Evolutionary conservation across 1,284 basidiomycete genomes (phyloP).

Genomic region (Cryptococcus sp.): DNA sequence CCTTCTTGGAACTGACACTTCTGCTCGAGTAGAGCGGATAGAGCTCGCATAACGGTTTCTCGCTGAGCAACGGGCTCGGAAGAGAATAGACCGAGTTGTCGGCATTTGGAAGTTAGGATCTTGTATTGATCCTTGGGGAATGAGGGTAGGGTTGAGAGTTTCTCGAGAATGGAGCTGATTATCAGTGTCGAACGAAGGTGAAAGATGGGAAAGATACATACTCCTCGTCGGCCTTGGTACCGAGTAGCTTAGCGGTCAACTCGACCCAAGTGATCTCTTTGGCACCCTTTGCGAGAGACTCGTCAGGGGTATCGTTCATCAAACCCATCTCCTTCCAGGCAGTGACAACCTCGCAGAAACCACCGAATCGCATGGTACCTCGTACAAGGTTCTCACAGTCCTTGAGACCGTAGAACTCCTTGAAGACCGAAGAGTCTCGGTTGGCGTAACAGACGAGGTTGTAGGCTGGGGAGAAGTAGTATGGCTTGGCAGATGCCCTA

Average conservation of each 20-base stretch:
- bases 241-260: conserved; percentile 73
- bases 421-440: conserved; percentile 88
- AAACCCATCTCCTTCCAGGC: conserved; percentile 85
- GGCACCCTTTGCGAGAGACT: conserved; percentile 65
- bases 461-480: conserved; percentile 92
- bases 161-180: conserved; percentile 60
- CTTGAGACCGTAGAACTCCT: conserved; percentile 78
- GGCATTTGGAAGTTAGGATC: conserved; percentile 79
- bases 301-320: conserved; percentile 71
- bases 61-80: conserved; percentile 59
- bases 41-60: conserved; percentile 85
- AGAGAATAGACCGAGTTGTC: conserved; percentile 93
- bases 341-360: conserved; percentile 96
- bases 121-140: conserved; percentile 70
- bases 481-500: conserved; percentile 70
- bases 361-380: conserved; percentile 93
- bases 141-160: conserved; percentile 63
- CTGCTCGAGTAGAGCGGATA: conserved; percentile 84
- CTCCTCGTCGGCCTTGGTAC: conserved; percentile 68
- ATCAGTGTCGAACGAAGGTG: conserved; percentile 2
- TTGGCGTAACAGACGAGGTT: conserved; percentile 98
- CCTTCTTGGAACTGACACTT: conserved; percentile 88
- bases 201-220: conserved; percentile 42
- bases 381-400: conserved; percentile 90
- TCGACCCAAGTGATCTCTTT: conserved; percentile 68